Base-by-base conservation (phyloP, 306 rosid species). In the Quercus glauca region DNA sequence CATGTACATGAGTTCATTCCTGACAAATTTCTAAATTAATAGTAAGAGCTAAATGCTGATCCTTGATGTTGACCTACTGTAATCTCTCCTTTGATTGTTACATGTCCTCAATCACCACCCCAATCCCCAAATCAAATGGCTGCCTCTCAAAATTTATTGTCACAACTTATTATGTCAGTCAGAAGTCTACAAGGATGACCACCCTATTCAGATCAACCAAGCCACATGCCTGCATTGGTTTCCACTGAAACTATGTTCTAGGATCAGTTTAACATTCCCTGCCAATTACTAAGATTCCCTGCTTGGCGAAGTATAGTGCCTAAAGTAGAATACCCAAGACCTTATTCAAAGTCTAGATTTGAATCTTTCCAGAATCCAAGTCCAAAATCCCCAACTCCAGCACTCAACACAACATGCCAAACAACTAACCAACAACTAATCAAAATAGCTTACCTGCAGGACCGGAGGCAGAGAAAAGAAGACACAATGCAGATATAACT, bases 401-500 rank as follows among this genome's bases (percentile, higher is more conserved):
- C 0, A 69, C 15, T 63, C 64, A 49, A 69, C 63, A 6, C 13
- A 11, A 14, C 29, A 20, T 75, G 76, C 53, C 64, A 13, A 78
- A 53, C 71, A 15, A 20, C 41, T 56, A 78, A 83, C 29, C 29
- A 53, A 41, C 55, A 75, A 77, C 51, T 21, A 70, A 71, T 35
- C 56, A 59, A 69, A 71, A 18, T 63, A 70, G 69, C 72, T 72
- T 90, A 92, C 99, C 94, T 87, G 81, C 33, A 83, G 71, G 73
- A 73, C 25, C 77, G 71, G 87, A 83, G 78, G 81, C 63, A 73
- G 73, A 74, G 25, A 67, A 83, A 76, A 85, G 89, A 76, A 95
- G 88, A 84, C 91, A 85, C 29, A 91, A 93, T 74, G 99, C 94
- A 73, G 95, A 86, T 74, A 89, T 81, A 68, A 88, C 92, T 76